Conservation (phyloP, 768 basidiomycete species). For the Russula lepida region DNA sequence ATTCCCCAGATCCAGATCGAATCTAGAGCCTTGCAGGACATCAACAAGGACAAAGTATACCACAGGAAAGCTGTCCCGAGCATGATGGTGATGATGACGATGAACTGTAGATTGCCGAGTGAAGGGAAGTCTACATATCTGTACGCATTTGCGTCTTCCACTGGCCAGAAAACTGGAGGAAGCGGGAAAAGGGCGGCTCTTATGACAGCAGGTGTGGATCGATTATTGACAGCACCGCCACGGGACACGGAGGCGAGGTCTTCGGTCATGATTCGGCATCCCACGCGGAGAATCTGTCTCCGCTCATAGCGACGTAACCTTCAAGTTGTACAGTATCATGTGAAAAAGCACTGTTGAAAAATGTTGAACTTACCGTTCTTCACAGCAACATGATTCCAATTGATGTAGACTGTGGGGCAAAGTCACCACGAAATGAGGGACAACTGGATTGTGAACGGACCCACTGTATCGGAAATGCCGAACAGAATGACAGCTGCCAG, state of each 20-base stretch:
- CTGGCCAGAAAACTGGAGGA: too few species aligned
- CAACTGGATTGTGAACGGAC: background rate
- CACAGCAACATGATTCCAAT: background rate
- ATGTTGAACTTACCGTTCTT: too few species aligned
- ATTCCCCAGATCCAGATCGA: background rate
- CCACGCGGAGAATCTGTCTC: too few species aligned
- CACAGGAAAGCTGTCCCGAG: background rate
- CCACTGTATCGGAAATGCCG: background rate
- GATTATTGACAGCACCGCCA: background rate
- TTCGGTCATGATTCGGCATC: too few species aligned
- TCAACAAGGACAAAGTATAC: background rate
- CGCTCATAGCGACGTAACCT: too few species aligned
- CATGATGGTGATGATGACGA: background rate
- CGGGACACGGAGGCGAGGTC: too few species aligned
- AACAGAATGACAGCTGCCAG: background rate
- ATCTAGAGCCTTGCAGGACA: background rate
- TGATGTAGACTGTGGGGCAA: background rate
- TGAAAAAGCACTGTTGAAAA: background rate
- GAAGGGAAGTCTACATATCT: background rate
- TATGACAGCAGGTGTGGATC: background rate
- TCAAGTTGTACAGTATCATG: background rate
- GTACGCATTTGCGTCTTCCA: background rate
- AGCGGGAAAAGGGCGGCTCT: background rate
- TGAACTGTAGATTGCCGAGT: background rate
- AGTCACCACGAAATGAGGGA: background rate